Evolutionary conservation across 106 monocot species (phyloP), one percentile per base, ranked within the genome.

Genomic region (Dioscorea alata): DNA sequence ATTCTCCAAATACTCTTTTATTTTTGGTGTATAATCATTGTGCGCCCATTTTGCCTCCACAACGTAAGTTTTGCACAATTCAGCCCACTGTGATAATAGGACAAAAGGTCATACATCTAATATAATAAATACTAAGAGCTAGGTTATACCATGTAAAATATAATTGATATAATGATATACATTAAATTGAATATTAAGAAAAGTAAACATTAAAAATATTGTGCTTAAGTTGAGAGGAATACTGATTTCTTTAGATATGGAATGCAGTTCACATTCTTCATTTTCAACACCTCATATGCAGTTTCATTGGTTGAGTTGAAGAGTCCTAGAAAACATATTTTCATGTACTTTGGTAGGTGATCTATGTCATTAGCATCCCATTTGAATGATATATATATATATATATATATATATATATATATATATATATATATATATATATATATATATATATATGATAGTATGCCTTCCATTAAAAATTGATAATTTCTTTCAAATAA

Each of bases 331-430:
- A 63, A 72, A 8, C 56, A 64, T 67, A 67, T 14, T 25, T 71
- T 74, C 83, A 83, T 78, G 8, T 71, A 78, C 12, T 67, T 34
- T 3, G 83, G 78, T 50, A 83, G 78, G 18, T 66, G 14, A 0
- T 66, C 65, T 2, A 64, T 32, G 51, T 57, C 50, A 65, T 22
- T 50, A 0, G 42, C 50, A 31, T 79, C 65, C 83, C 79, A 79
- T 68, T 79, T 83, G 65, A 33, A 50, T 17, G 35, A 9, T 14
- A 13, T 31, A 9, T n/a, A n/a, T n/a, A n/a, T n/a, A n/a, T n/a
- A n/a, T n/a, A n/a, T n/a, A n/a, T n/a, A n/a, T n/a, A n/a, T n/a
- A n/a, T n/a, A n/a, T n/a, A n/a, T n/a, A n/a, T n/a, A n/a, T n/a
- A n/a, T n/a, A n/a, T n/a, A n/a, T n/a, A n/a, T n/a, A n/a, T n/a